Evolutionary conservation across 1,284 basidiomycete genomes (phyloP).

Genomic region (Boletus semigastroideus): DNA sequence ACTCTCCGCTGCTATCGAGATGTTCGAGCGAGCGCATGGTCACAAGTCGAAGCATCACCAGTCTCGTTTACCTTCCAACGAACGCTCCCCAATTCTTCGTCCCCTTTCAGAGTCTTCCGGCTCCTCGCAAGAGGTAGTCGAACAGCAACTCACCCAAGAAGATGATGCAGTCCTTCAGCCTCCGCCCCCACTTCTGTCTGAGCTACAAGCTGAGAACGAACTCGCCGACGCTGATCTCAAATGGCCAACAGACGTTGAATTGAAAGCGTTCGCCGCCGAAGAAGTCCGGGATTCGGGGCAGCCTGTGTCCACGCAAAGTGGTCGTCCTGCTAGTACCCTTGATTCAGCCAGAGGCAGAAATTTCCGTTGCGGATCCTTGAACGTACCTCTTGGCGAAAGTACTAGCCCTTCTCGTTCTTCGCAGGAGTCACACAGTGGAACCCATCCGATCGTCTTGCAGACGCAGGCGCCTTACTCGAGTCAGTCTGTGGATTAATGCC

Average conservation of each 20-base stretch:
- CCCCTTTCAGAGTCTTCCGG: constrained; percentile 22
- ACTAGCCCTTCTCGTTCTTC: constrained; percentile 7
- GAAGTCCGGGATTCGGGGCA: background rate
- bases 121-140: constrained; percentile 33
- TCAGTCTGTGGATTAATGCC: constrained; percentile 30
- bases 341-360: constrained; percentile 12
- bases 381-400: constrained; percentile 10
- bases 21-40: constrained; percentile 17
- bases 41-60: constrained; percentile 7
- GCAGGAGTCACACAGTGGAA: constrained; percentile 19
- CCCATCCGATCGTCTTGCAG: constrained; percentile 35
- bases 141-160: constrained; percentile 33
- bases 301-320: background rate
- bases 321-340: background rate
- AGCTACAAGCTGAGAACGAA: constrained; percentile 7
- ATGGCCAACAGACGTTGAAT: constrained; percentile 31
- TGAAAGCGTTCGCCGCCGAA: background rate
- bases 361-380: constrained; percentile 26
- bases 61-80: background rate
- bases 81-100: constrained; percentile 8
- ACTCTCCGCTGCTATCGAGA: constrained; percentile 20
- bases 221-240: constrained; percentile 22
- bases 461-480: constrained; percentile 55
- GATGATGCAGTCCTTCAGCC: constrained; percentile 12
- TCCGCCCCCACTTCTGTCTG: constrained; percentile 1